Base-by-base conservation (phyloP, 176 grass and related monocot species). In the Calamus simplicifolius region DNA sequence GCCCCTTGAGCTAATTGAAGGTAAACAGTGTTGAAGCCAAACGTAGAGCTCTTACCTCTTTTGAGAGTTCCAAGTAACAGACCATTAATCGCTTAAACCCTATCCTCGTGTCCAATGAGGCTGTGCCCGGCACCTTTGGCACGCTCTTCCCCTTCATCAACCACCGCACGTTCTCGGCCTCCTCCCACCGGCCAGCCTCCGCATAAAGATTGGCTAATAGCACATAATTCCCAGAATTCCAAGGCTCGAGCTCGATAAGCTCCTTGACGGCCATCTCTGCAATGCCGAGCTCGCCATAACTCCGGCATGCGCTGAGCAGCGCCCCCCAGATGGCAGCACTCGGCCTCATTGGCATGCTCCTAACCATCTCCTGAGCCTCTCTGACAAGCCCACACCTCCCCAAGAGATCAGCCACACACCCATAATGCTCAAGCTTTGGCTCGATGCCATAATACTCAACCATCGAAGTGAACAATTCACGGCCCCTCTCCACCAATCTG, bases 131-230 rank as follows among this genome's bases (percentile, higher is more conserved):
- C 51, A 54, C 49, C 65, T 89, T 89, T n/a, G 77, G 68, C 5
- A 68, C 74, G n/a, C n/a, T n/a, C n/a, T n/a, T n/a, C 74, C 25
- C 73, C 81, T 75, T 89, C 86, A 78, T 85, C 53, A 89, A 55
- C 49, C 49, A 49, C 61, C 77, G 77, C 26, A 56, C 12, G 12
- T 85, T 56, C 58, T 75, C 77, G 18, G 81, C 69, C 26, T 84
- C 81, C 35, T 81, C 81, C 81, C 81, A 81, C 7, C 67, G 57
- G 52, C 59, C 69, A 52, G 67, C 77, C 52, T 81, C 66, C 2
- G 66, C 77, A 60, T 75, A 85, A 71, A 89, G 81, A 75, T 85
- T 89, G 28, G 64, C 69, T 54, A 89, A 70, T 66, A 75, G 17
- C 25, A 84, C 67, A 69, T 81, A 81, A 49, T 89, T 89, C 35